Percentiles rank a stretch among this genome's conserved stretches.
Conservation (phyloP, 1,284 basidiomycete species). For the Baeospora myosura region DNA sequence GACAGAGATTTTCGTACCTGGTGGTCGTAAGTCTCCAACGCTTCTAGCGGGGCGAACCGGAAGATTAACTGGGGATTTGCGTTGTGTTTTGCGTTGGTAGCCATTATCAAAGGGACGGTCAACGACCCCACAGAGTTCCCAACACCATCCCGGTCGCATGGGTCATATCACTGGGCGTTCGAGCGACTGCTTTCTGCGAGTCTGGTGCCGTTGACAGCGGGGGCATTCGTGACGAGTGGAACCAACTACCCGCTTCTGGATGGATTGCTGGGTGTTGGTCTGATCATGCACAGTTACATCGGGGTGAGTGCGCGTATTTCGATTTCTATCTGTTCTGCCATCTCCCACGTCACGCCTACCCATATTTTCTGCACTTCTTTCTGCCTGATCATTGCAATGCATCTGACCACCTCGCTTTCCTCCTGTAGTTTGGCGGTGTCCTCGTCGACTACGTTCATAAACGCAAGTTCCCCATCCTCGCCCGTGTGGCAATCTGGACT, state of each 20-base stretch:
- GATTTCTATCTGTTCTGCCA: background rate
- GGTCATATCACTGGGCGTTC: slow-evolving; percentile 97
- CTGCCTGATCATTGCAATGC: no score
- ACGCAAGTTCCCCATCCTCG: slow-evolving; percentile 85
- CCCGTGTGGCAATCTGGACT: slow-evolving; percentile 65
- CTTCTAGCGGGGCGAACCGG: slow-evolving; percentile 2
- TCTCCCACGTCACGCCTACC: background rate
- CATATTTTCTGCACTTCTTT: background rate
- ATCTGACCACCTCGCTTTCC: no score
- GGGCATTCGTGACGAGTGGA: slow-evolving; percentile 69
- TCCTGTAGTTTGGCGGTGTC: slow-evolving; percentile 57
- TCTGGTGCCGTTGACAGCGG: slow-evolving; percentile 83
- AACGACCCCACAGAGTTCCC: slow-evolving; percentile 95
- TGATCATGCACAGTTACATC: slow-evolving; percentile 94
- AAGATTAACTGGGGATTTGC: slow-evolving; percentile 1
- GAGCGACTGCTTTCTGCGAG: slow-evolving; percentile 86
- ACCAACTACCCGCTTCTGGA: slow-evolving; percentile 79
- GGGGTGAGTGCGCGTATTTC: slow-evolving; percentile 56
- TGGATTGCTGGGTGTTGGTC: slow-evolving; percentile 77
- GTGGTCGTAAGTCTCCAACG: slow-evolving; percentile 51
- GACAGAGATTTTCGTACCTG: slow-evolving; percentile 47
- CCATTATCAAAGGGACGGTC: slow-evolving; percentile 88
- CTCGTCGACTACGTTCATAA: slow-evolving; percentile 89
- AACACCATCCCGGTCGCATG: slow-evolving; percentile 71
- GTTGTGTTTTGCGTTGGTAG: slow-evolving; percentile 32